Conservation (phyloP, 306 rosid species). For the Sechiopsis laciniata region DNA sequence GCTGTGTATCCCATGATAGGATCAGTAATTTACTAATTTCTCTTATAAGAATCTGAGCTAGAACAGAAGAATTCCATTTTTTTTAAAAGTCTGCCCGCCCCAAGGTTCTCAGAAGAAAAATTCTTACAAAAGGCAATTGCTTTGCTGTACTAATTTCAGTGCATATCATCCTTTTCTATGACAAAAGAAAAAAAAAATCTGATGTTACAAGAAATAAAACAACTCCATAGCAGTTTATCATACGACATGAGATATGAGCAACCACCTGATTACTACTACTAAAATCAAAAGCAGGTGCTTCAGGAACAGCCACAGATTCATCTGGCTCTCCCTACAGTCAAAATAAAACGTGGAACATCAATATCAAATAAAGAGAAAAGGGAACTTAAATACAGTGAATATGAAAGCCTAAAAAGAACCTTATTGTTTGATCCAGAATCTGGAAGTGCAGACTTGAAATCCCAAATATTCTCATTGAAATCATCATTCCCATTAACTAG, state of each 20-base stretch:
- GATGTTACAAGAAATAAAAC: background rate
- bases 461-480: slow-evolving; percentile 34
- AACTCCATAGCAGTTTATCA: background rate
- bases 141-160: background rate
- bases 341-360: slow-evolving; percentile 11
- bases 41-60: background rate
- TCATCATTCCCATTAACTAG: background rate
- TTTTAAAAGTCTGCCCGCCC: background rate
- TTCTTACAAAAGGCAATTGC: background rate
- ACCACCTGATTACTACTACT: slow-evolving; percentile 14
- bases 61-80: background rate
- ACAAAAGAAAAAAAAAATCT: background rate
- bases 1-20: background rate
- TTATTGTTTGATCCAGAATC: slow-evolving; percentile 34
- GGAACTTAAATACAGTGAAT: background rate
- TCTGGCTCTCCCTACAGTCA: slow-evolving; percentile 12
- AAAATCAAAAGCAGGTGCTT: slow-evolving; percentile 11
- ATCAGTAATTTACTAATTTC: background rate
- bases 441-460: slow-evolving; percentile 33
- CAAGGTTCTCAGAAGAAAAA: background rate
- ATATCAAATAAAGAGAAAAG: background rate
- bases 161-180: background rate
- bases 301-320: slow-evolving; percentile 7
- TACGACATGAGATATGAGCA: background rate
- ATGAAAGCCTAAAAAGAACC: slow-evolving; percentile 27